Evolutionary conservation across 345 rosid genomes (phyloP).

Genomic region (Gynandropsis gynandra): DNA sequence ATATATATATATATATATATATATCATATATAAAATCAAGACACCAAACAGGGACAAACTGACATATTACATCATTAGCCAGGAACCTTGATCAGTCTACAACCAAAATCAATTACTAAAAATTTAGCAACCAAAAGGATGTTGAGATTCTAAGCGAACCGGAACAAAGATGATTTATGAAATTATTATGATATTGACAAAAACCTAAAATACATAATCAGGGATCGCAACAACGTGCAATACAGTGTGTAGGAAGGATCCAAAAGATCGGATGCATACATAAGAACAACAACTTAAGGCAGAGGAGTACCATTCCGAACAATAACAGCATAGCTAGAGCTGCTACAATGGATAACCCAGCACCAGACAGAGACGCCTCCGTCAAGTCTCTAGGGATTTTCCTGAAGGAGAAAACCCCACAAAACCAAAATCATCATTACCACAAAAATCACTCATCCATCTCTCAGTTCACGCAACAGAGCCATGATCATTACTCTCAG

Average conservation of each 20-base stretch:
- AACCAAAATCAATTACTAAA: too few relatives aligned
- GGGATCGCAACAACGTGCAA: too few relatives aligned
- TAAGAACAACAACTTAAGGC: not conserved
- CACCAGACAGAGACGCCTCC: conserved; percentile 94
- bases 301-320: conserved; percentile 79
- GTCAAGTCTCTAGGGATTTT: conserved; percentile 99
- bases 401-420: conserved; percentile 40
- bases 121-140: too few relatives aligned
- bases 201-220: too few relatives aligned
- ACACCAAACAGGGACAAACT: not conserved
- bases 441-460: not conserved
- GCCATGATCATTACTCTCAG: too few relatives aligned
- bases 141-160: too few relatives aligned
- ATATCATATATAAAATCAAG: conserved; percentile 10
- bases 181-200: too few relatives aligned
- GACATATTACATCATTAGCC: too few relatives aligned
- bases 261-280: not conserved
- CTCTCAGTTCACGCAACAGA: not conserved
- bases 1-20: not conserved
- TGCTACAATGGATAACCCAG: conserved; percentile 82
- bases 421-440: not conserved
- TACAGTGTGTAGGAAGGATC: not conserved
- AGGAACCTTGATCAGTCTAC: too few relatives aligned
- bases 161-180: too few relatives aligned
- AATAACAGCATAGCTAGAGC: conserved; percentile 82